phyloP scores from a whole-genome alignment of 2,329 filamentous ascomycete species.

The Ceratocystis colombiana region DNA sequence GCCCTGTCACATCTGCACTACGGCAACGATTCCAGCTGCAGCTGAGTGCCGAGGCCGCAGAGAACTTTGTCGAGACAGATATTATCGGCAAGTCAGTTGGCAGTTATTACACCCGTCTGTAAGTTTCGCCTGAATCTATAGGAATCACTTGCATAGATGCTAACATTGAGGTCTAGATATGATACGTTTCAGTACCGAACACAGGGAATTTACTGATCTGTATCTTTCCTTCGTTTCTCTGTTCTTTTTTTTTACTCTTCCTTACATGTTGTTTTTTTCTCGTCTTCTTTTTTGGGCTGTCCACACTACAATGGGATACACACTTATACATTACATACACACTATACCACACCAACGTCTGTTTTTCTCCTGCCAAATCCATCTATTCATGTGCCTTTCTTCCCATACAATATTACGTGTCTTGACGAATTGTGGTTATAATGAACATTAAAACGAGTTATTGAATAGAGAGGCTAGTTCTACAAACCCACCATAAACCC shows the following conservation, averaged over 20 bases:
- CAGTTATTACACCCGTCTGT: slow-evolving; percentile 80
- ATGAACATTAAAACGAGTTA: not conserved
- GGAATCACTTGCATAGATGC: slow-evolving; percentile 4
- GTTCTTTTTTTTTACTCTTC: slow-evolving; percentile 11
- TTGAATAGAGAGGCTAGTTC: not conserved
- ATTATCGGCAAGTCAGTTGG: slow-evolving; percentile 70
- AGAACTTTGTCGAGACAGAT: slow-evolving; percentile 70
- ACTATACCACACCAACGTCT: slow-evolving; percentile 6
- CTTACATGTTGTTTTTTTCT: slow-evolving; percentile 13
- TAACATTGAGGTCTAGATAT: slow-evolving; percentile 44
- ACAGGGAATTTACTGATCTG: slow-evolving; percentile 65
- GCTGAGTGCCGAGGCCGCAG: slow-evolving; percentile 70
- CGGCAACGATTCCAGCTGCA: slow-evolving; percentile 71
- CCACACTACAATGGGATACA: not conserved
- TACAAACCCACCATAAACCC: not conserved
- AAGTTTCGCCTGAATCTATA: slow-evolving; percentile 33
- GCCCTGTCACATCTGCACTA: slow-evolving; percentile 57
- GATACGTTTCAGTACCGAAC: slow-evolving; percentile 82
- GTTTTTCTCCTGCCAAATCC: not conserved
- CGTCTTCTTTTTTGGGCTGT: not conserved
- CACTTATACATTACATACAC: slow-evolving; percentile 8
- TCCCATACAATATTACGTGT: not conserved
- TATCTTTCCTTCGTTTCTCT: slow-evolving; percentile 1
- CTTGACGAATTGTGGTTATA: not conserved
- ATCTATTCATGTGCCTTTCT: slow-evolving; percentile 1